phyloP scores from a whole-genome alignment of 805 yeast genomes.

The Lipomyces spencermartinsiae region DNA sequence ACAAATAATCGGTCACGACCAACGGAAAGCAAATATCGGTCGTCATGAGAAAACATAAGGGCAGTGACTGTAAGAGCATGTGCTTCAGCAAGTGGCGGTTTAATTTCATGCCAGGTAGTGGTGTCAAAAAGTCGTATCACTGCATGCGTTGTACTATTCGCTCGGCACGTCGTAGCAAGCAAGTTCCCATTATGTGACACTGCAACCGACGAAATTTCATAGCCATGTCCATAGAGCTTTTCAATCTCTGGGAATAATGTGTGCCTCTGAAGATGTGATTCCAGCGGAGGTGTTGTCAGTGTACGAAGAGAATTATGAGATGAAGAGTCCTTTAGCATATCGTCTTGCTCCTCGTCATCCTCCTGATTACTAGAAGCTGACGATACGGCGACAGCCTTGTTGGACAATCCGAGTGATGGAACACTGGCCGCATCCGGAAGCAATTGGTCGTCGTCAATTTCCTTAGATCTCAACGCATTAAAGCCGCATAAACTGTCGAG shows the following conservation, averaged over 20 bases:
- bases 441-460: constrained; percentile 36
- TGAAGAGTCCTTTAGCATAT: constrained; percentile 39
- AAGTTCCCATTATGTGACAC: constrained; percentile 65
- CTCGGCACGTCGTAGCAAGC: constrained; percentile 89
- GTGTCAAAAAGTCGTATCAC: constrained; percentile 78
- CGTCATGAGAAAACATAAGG: constrained; percentile 71
- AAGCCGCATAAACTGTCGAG: constrained; percentile 62
- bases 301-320: constrained; percentile 56
- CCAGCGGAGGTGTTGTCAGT: constrained; percentile 73
- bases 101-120: constrained; percentile 64
- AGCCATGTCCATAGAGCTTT: constrained; percentile 96
- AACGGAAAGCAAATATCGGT: constrained; percentile 66
- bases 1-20: constrained; percentile 89
- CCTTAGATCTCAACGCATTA: constrained; percentile 24
- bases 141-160: constrained; percentile 84
- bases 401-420: constrained; percentile 92
- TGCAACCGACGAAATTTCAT: constrained; percentile 83
- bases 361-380: constrained; percentile 43
- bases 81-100: constrained; percentile 58
- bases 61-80: constrained; percentile 89
- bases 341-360: constrained; percentile 45
- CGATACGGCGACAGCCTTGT: constrained; percentile 73
- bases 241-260: constrained; percentile 96
- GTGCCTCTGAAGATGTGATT: constrained; percentile 88
- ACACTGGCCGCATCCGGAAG: constrained; percentile 86